Evolutionary conservation across 2,329 filamentous ascomycete species (phyloP).

Genomic region (Colletotrichum cordylinicola): DNA sequence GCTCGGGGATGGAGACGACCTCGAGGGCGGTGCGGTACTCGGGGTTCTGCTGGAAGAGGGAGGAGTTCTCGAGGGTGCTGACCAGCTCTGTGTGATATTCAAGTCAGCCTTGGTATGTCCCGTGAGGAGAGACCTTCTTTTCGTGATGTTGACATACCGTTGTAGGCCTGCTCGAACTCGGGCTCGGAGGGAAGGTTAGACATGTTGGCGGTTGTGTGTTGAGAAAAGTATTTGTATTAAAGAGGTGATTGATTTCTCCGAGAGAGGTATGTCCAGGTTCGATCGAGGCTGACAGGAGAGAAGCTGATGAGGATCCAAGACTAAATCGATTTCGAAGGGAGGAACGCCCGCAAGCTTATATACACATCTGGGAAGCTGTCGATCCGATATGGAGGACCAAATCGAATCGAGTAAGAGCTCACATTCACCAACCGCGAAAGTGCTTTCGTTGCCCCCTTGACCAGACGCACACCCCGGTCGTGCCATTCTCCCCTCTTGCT

Average conservation of each 20-base stretch:
- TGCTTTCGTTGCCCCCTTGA: background rate
- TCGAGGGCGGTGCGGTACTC: slow-evolving; percentile 92
- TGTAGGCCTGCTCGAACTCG: slow-evolving; percentile 99
- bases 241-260: background rate
- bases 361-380: slow-evolving; percentile 2
- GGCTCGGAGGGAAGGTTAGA: slow-evolving; percentile 87
- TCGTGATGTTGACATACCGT: slow-evolving; percentile 62
- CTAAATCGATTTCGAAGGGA: background rate
- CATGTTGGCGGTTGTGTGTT: slow-evolving; percentile 56
- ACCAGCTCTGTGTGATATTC: slow-evolving; percentile 74
- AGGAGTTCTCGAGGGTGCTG: slow-evolving; percentile 92
- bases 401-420: slow-evolving; percentile 20
- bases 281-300: slow-evolving; percentile 1
- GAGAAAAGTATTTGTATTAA: background rate
- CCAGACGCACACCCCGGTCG: background rate
- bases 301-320: slow-evolving; percentile 11
- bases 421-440: slow-evolving; percentile 4
- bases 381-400: slow-evolving; percentile 6
- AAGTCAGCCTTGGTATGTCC: slow-evolving; percentile 23
- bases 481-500: background rate
- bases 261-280: background rate
- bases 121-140: background rate
- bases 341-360: slow-evolving; percentile 22
- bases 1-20: slow-evolving; percentile 90
- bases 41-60: slow-evolving; percentile 91